Evolutionary conservation across 768 basidiomycete genomes (phyloP), one percentile per base, ranked within the genome.

Genomic region (Leucocoprinus leucothites): DNA sequence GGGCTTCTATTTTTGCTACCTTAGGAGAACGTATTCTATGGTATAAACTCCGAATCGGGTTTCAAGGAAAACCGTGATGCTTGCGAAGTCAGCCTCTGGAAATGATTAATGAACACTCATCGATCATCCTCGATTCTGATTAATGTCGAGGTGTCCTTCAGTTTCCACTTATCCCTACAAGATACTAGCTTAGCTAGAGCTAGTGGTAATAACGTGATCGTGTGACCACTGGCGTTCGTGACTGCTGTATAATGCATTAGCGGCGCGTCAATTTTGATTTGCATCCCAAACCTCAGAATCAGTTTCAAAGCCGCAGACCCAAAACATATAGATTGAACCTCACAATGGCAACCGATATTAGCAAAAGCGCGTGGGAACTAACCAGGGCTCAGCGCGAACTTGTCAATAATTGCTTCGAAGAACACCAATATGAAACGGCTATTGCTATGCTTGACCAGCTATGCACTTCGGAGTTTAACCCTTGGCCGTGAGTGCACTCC

Each of bases 361-460:
- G 16, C 14, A 34, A 21, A 24, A 40, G 21, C 21, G 21, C 47
- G 48, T 53, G 51, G 56, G 59, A 61, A 40, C 47, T 61, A 3
- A 48, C 36, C 4, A 47, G 50, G 3, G 41, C 60, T 16, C 63
- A 64, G 31, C 57, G 63, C 24, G 63, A 57, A 5, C 56, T 88
- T 3, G 85, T 90, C 18, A 87, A 91, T 63, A 83, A 77, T 51
- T 85, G 85, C 56, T 81, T 91, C 18, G 89, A 91, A 62, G 89
- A 91, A 65, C 82, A 84, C 16, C 86, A 89, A 56, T 89, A 87
- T 59, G 84, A 88, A 61, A 74, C 81, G 4, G 89, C 82, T 6
- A 84, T 89, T 25, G 70, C 75, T 13, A 68, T 81, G 24, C 76
- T 91, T 1, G 81, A 82, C 56, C 83, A 85, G 56, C 67, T 91